A percentile compares a stretch with the other conserved stretches of the same genome.
Conservation (phyloP, 1,284 basidiomycete genomes). For the Trichosporon sp. region DNA sequence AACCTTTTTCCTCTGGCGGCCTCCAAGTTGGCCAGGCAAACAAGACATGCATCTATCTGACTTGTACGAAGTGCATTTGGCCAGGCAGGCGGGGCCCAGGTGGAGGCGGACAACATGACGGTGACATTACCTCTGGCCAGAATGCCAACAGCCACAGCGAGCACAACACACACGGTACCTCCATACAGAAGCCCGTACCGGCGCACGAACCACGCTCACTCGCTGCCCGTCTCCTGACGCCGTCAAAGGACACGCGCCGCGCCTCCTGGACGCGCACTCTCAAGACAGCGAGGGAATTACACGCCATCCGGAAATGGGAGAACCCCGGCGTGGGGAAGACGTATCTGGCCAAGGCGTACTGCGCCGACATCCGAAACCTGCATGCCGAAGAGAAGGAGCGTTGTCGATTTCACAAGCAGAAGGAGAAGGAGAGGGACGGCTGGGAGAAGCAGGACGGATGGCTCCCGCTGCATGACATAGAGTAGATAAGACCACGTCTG, state of each 20-base stretch:
- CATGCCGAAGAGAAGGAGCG: not conserved
- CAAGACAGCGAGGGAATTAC: not conserved
- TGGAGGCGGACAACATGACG: no score
- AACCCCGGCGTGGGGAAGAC: not conserved
- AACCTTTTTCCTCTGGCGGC: not conserved
- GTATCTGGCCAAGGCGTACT: not conserved
- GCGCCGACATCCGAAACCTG: not conserved
- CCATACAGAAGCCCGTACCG: no score
- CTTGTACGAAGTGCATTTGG: no score
- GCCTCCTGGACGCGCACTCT: not conserved
- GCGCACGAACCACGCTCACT: no score
- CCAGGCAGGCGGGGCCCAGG: no score
- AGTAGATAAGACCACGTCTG: not conserved
- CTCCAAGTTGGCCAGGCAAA: not conserved
- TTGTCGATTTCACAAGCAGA: no score
- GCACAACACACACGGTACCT: no score
- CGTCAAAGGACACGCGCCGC: not conserved
- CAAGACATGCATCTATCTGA: not conserved
- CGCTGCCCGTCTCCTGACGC: no score
- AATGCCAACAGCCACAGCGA: no score
- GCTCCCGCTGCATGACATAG: not conserved
- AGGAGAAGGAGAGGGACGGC: no score
- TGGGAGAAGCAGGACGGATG: not conserved
- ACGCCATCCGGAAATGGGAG: not conserved
- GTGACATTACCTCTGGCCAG: no score